Percentiles rank a stretch among this genome's conserved stretches.
Evolutionary conservation across 441 rosid genomes (phyloP).

Genomic region (Erodium trifolium): DNA sequence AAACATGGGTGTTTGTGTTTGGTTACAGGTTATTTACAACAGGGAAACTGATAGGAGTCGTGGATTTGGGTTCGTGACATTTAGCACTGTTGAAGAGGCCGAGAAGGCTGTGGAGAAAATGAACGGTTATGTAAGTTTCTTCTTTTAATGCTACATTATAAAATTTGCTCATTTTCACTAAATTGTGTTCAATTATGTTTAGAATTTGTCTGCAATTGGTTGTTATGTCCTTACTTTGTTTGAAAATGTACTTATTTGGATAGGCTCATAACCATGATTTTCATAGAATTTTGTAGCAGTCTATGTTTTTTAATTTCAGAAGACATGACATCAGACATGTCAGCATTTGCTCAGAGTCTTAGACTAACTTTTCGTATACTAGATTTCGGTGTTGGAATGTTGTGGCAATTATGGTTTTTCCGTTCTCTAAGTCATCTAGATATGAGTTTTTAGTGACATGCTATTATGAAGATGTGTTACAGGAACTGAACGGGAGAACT

Average conservation of each 20-base stretch:
- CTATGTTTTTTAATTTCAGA: too few species aligned
- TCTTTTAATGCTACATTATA: not conserved
- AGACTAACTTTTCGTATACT: not conserved
- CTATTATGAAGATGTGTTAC: constrained; percentile 13
- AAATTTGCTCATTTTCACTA: not conserved
- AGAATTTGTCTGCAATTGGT: not conserved
- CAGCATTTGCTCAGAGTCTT: not conserved
- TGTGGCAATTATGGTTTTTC: not conserved
- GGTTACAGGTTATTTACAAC: constrained; percentile 64
- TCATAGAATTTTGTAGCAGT: not conserved
- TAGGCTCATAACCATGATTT: not conserved
- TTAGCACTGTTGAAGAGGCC: constrained; percentile 85
- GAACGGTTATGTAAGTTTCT: constrained; percentile 55
- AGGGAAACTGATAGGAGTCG: constrained; percentile 80
- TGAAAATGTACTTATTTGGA: not conserved
- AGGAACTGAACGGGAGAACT: constrained; percentile 52
- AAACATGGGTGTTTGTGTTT: constrained; percentile 7
- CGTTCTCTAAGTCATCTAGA: not conserved
- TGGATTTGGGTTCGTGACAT: constrained; percentile 94
- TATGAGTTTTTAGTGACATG: not conserved
- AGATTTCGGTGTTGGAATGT: not conserved
- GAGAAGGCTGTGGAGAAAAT: constrained; percentile 69
- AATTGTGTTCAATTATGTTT: not conserved
- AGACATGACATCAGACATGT: not conserved
- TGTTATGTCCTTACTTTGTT: not conserved